A percentile compares a stretch with the other conserved stretches of the same genome.
phyloP scores from a whole-genome alignment of 768 basidiomycete species.

The Naganishia vishniacii region DNA sequence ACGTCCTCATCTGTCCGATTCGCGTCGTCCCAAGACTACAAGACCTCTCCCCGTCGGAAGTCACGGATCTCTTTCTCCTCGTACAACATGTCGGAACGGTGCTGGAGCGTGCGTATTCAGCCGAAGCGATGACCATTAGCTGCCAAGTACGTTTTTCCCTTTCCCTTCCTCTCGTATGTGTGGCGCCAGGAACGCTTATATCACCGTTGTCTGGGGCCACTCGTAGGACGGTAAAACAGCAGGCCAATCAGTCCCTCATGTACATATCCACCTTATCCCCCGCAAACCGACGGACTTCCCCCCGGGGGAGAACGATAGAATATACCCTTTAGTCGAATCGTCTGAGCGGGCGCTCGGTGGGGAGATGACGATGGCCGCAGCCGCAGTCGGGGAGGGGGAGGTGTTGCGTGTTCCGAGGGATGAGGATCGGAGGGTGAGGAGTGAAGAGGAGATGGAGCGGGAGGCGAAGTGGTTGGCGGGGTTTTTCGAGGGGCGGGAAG shows the following conservation, averaged over 20 bases:
- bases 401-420: conserved; percentile 49
- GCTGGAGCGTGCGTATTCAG: conserved; percentile 74
- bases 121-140: conserved; percentile 77
- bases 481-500: conserved; percentile 52
- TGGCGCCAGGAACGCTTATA: too few relatives aligned
- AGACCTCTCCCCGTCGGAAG: conserved; percentile 58
- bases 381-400: conserved; percentile 45
- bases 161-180: conserved; percentile 23
- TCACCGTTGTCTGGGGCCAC: too few relatives aligned
- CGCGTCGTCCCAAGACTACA: conserved; percentile 55
- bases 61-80: conserved; percentile 71
- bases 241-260: conserved; percentile 80
- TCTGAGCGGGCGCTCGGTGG: conserved; percentile 36
- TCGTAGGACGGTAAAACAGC: conserved; percentile 76
- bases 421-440: conserved; percentile 60
- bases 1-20: conserved; percentile 58
- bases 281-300: conserved; percentile 57
- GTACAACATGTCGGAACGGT: conserved; percentile 73
- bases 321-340: conserved; percentile 66
- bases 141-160: conserved; percentile 63
- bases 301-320: conserved; percentile 48
- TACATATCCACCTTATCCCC: conserved; percentile 93
- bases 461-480: conserved; percentile 66
- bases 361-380: conserved; percentile 24
- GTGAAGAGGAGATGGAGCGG: conserved; percentile 68